Conservation (phyloP, 805 yeast genomes). For the Huiozyma naganishii region DNA sequence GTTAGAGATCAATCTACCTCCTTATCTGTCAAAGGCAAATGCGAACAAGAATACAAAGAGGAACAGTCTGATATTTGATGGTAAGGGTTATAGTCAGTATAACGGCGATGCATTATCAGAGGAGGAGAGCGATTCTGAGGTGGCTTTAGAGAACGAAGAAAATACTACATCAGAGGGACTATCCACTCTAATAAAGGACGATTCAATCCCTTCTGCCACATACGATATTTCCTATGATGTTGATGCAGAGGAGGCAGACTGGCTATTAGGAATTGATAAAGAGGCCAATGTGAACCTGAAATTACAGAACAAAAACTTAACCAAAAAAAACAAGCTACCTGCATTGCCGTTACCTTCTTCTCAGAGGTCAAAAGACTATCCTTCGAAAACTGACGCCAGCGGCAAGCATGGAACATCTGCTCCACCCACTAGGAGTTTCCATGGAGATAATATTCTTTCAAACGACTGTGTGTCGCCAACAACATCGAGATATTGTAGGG, state of each 20-base stretch:
- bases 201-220: conserved; percentile 21
- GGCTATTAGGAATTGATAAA: conserved; percentile 21
- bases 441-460: background rate
- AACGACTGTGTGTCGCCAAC: background rate
- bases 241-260: conserved; percentile 11
- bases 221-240: conserved; percentile 21
- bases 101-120: conserved; percentile 1
- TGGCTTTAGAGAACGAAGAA: background rate
- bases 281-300: conserved; percentile 26
- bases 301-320: conserved; percentile 19
- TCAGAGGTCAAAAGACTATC: background rate
- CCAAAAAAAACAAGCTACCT: conserved; percentile 1
- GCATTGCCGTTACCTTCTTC: background rate
- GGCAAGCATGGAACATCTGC: background rate
- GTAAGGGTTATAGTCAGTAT: conserved; percentile 27
- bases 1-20: conserved; percentile 29
- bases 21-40: conserved; percentile 28
- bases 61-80: conserved; percentile 28
- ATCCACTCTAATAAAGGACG: background rate
- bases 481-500: background rate
- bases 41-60: conserved; percentile 18
- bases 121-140: background rate
- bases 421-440: background rate
- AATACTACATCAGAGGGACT: conserved; percentile 1
- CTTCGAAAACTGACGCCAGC: background rate